Base-by-base conservation (phyloP, 352 stramenopile species). In the Globisporangium takayamanum region DNA sequence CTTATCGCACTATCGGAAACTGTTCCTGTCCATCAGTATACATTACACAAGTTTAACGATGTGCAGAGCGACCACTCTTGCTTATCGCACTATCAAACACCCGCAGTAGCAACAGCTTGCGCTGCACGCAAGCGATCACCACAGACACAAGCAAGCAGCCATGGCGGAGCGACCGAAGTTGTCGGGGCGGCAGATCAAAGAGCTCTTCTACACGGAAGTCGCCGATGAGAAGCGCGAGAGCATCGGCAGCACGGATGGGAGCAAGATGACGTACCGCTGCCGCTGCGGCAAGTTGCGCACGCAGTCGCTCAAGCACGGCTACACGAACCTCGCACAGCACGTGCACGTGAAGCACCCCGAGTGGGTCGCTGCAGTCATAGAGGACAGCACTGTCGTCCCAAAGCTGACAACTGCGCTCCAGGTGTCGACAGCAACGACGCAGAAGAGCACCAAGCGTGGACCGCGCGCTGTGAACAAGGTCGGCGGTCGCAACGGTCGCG, bases 301-400 rank as follows among this genome's bases (percentile, higher is more conserved):
- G 25, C 76, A 87, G 65, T 72, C 63, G 51, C 65, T 84, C 45
- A 72, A 74, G 47, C 62, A 81, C 48, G 85, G 78, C 1, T 87
- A 87, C 67, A 78, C 76, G 20, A 85, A 85, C 61, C 59, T 90
- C 49, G 80, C 78, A 60, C 76, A 87, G 53, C 80, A 90, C 56
- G 66, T 90, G 33, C 39, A 80, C 28, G 55, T 84, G 25, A 88
- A 90, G 52, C 80, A 90, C 63, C 58, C 68, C 18, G 73, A 85
- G 49, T 90, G 80, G 80, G 50, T 80, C 42, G 57, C 50, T 50
- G 69, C 68, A 11, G 59, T 62, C 1, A 37, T 57, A 14, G 69
- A 60, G 16, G 68, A 74, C 28, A 26, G 18, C 26, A 50, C 67
- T 55, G 57, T 69, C n/a, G 65, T 55, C 3, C 53, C 64, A 52